Percentiles rank a stretch among this genome's conserved stretches.
Conservation (phyloP, 2,329 filamentous ascomycete genomes). For the Aspergillus fructus region DNA sequence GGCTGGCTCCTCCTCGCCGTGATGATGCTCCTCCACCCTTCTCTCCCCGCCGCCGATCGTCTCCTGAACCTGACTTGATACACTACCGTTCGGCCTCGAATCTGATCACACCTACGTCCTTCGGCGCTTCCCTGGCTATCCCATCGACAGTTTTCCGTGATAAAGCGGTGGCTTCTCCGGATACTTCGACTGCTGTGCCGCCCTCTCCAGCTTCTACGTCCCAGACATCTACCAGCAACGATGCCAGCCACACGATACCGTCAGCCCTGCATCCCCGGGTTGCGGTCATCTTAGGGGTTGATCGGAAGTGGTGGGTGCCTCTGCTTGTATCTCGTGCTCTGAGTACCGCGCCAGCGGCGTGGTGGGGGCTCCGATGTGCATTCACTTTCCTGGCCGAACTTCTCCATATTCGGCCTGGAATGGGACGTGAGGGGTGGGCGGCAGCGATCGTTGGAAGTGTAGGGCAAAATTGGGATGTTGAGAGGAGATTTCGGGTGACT, state of each 20-base stretch:
- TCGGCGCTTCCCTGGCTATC: slow-evolving; percentile 11
- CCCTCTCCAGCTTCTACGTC: slow-evolving; percentile 32
- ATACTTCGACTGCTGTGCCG: slow-evolving; percentile 25
- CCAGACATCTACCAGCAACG: slow-evolving; percentile 28
- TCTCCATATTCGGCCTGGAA: slow-evolving; percentile 48
- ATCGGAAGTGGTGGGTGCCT: slow-evolving; percentile 69
- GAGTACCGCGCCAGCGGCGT: slow-evolving; percentile 68
- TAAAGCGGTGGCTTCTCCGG: slow-evolving; percentile 33
- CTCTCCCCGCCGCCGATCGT: slow-evolving; percentile 26
- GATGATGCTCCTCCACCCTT: slow-evolving; percentile 39
- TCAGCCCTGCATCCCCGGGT: slow-evolving; percentile 69
- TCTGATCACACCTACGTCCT: slow-evolving; percentile 10
- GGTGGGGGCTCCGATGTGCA: slow-evolving; percentile 69
- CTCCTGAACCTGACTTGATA: slow-evolving; percentile 27
- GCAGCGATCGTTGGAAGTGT: slow-evolving; percentile 39
- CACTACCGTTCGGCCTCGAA: slow-evolving; percentile 16
- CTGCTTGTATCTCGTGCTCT: slow-evolving; percentile 71
- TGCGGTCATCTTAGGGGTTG: slow-evolving; percentile 73
- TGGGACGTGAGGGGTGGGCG: slow-evolving; percentile 43
- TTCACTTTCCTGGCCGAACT: slow-evolving; percentile 68
- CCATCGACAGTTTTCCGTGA: slow-evolving; percentile 19
- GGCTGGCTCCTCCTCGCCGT: slow-evolving; percentile 41
- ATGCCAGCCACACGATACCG: slow-evolving; percentile 28
- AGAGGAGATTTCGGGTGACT: slow-evolving; percentile 57
- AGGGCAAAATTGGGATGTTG: slow-evolving; percentile 44